These are phyloP conservation scores for Thielaviopsis punctulata DNA, from an alignment of 2,329 filamentous ascomycete species.

Conservation along the genomic window DNA sequence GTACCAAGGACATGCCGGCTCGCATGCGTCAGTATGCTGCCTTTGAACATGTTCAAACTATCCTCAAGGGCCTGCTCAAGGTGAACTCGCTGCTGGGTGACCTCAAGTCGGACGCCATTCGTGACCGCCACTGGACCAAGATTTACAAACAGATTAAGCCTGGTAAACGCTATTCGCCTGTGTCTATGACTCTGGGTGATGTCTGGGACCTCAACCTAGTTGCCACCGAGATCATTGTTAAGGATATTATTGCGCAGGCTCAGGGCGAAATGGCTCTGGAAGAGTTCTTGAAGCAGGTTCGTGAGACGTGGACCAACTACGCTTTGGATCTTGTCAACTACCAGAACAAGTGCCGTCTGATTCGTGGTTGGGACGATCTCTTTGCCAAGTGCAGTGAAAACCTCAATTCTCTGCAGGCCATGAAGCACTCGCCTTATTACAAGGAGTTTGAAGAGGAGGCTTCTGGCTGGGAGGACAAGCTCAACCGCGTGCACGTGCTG, in stretches of 20 bases:
- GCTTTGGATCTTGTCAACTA: slow-evolving; percentile 89
- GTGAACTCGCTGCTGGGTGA: slow-evolving; percentile 78
- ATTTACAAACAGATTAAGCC: slow-evolving; percentile 94
- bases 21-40: slow-evolving; percentile 98
- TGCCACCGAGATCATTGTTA: slow-evolving; percentile 72
- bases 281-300: slow-evolving; percentile 90
- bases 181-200: slow-evolving; percentile 91
- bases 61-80: slow-evolving; percentile 75
- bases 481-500: slow-evolving; percentile 90
- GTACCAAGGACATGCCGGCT: slow-evolving; percentile 98
- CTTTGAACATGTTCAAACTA: slow-evolving; percentile 95
- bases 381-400: slow-evolving; percentile 99
- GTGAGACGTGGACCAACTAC: slow-evolving; percentile 94
- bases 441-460: slow-evolving; percentile 99
- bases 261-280: slow-evolving; percentile 97
- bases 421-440: slow-evolving; percentile 98
- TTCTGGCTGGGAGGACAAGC: slow-evolving; percentile 89
- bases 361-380: slow-evolving; percentile 93
- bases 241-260: slow-evolving; percentile 85
- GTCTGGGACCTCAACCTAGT: slow-evolving; percentile 94
- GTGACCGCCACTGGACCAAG: slow-evolving; percentile 91
- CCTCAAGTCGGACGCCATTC: slow-evolving; percentile 88
- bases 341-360: slow-evolving; percentile 93
- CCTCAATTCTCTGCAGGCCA: slow-evolving; percentile 89
- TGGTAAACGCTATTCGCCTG: slow-evolving; percentile 80